Evolutionary conservation across 2,329 filamentous ascomycete genomes (phyloP).

Genomic region (Dothiorella sarmentorum): DNA sequence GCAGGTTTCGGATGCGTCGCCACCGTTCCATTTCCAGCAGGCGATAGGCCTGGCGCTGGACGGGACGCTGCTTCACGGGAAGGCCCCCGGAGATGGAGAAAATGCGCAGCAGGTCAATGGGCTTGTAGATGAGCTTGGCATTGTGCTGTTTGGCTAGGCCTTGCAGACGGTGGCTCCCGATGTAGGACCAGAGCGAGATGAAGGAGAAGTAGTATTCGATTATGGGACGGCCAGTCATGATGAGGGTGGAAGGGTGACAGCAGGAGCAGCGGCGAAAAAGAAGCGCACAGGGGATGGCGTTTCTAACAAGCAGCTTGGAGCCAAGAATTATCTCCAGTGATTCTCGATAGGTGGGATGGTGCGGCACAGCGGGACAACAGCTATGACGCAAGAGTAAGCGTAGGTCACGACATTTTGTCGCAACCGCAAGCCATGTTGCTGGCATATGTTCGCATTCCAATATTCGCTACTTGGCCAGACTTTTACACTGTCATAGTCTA

Average conservation of each 20-base stretch:
- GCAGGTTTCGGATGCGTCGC: slow-evolving; percentile 27
- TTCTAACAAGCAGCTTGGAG: no score
- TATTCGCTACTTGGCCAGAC: no score
- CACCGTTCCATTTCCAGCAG: slow-evolving; percentile 26
- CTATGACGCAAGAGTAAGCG: neutral
- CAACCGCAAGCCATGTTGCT: no score
- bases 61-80: slow-evolving; percentile 31
- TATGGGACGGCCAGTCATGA: neutral
- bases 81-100: slow-evolving; percentile 34
- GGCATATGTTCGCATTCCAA: no score
- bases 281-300: no score
- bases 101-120: slow-evolving; percentile 30
- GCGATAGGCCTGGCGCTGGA: slow-evolving; percentile 31
- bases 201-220: slow-evolving; percentile 29
- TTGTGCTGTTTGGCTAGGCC: slow-evolving; percentile 24
- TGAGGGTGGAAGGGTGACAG: neutral
- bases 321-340: no score
- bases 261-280: neutral
- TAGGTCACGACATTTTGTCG: neutral
- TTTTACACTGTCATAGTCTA: no score
- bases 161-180: slow-evolving; percentile 29
- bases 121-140: slow-evolving; percentile 30
- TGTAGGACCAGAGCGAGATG: slow-evolving; percentile 32
- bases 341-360: neutral
- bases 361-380: neutral